A percentile compares a stretch with the other conserved stretches of the same genome.
Conservation (phyloP, 2,329 filamentous ascomycete species). For the Malbranchea cinnamomea region DNA sequence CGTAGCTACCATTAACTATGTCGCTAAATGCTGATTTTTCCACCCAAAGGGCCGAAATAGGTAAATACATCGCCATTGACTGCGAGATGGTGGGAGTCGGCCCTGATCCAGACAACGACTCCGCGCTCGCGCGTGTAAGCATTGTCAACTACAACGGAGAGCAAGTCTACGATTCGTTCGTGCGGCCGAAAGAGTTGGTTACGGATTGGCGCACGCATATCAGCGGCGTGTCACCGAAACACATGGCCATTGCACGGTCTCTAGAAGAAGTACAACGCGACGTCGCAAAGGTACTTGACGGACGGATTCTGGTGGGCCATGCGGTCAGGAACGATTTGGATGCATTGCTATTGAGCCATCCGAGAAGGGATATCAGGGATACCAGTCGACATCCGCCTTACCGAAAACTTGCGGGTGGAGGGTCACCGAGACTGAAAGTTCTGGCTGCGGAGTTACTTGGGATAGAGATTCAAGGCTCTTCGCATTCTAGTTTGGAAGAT, state of each 20-base stretch:
- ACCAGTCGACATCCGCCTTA: slow-evolving; percentile 67
- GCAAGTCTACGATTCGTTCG: slow-evolving; percentile 88
- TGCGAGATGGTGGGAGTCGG: slow-evolving; percentile 95
- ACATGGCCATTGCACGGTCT: slow-evolving; percentile 52
- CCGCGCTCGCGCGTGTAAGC: slow-evolving; percentile 71
- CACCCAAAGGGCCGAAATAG: slow-evolving; percentile 53
- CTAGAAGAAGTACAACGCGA: slow-evolving; percentile 66
- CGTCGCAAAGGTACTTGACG: slow-evolving; percentile 53
- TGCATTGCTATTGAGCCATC: slow-evolving; percentile 64
- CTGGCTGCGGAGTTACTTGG: slow-evolving; percentile 43
- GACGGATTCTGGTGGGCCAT: slow-evolving; percentile 66
- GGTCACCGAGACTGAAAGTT: slow-evolving; percentile 38
- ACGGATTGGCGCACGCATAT: slow-evolving; percentile 83
- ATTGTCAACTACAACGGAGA: slow-evolving; percentile 87
- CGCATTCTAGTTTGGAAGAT: slow-evolving; percentile 55
- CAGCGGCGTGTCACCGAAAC: slow-evolving; percentile 62
- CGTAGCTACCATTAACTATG: slow-evolving; percentile 2
- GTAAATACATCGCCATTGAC: slow-evolving; percentile 85
- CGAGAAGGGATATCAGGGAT: slow-evolving; percentile 64
- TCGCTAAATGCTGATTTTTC: slow-evolving; percentile 7
- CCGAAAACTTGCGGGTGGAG: slow-evolving; percentile 40
- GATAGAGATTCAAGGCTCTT: slow-evolving; percentile 43
- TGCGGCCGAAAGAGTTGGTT: slow-evolving; percentile 60
- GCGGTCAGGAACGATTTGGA: slow-evolving; percentile 64
- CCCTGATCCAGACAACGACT: slow-evolving; percentile 46